phyloP scores from a whole-genome alignment of 441 rosid genomes.

The Brassica balearica region DNA sequence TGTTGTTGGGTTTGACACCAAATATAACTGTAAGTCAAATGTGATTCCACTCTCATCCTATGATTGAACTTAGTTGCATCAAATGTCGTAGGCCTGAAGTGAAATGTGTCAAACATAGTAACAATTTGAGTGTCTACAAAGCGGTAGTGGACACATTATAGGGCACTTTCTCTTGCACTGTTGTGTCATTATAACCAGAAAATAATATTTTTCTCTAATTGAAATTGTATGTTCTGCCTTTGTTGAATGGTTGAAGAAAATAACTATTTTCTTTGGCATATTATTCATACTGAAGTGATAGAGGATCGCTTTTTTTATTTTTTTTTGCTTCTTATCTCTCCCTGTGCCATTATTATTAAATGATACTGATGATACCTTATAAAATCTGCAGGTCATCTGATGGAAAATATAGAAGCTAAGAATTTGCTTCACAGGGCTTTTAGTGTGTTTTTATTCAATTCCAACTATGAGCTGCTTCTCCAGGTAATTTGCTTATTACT shows the following conservation, averaged over 20 bases:
- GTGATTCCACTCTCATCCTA: constrained; percentile 3
- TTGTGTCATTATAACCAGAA: not conserved
- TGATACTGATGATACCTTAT: constrained; percentile 16
- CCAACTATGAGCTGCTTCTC: constrained; percentile 91
- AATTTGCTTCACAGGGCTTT: constrained; percentile 94
- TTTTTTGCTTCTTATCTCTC: not conserved
- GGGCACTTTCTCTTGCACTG: not conserved
- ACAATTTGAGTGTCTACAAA: not conserved
- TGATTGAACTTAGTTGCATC: constrained; percentile 10
- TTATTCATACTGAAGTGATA: not conserved
- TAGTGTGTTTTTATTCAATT: constrained; percentile 90
- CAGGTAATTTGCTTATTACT: constrained; percentile 61
- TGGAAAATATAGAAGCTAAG: constrained; percentile 87
- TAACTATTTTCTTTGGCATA: not conserved
- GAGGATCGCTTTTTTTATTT: not conserved
- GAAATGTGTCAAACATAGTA: not conserved
- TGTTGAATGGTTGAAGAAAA: not conserved
- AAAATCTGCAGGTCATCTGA: constrained; percentile 79
- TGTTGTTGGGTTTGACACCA: constrained; percentile 86
- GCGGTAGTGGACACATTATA: not conserved
- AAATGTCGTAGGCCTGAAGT: not conserved
- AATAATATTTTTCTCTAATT: no score
- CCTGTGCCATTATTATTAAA: not conserved
- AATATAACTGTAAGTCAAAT: constrained; percentile 79
- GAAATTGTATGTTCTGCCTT: not conserved